Base-by-base conservation (phyloP, 495 filamentous ascomycete species). In the Penicillium silybi region DNA sequence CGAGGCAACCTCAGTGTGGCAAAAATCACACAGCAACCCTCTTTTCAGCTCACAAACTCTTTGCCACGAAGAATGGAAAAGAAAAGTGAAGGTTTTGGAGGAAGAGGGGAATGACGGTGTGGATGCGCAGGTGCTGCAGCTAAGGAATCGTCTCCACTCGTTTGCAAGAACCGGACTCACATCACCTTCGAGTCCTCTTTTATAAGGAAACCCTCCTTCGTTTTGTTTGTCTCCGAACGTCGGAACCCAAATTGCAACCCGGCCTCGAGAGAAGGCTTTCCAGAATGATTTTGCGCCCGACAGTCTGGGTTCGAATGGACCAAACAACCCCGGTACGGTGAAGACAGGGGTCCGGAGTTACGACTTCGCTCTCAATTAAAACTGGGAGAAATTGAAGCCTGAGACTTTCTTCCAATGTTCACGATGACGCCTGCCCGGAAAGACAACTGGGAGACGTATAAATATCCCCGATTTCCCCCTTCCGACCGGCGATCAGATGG, bases 51-150 rank as follows among this genome's bases (percentile, higher is more conserved):
- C 18, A 2, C 35, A 2, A 39, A 39, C 10, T 13, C 1, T 39
- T 39, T 16, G 37, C 37, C 37, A 39, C 37, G 37, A 16, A 42
- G 42, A 29, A 20, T 3, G 18, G 10, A 41, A 23, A 42, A 40
- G 17, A 47, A 35, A 53, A 44, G 39, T 27, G 53, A 44, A 42
- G 39, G 48, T 54, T 41, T 41, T 54, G 49, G 52, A 34, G 53
- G 22, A 52, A 52, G 49, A 58, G 47, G 54, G 48, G 57, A 69
- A 63, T 66, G 63, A 69, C 63, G 65, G 65, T 68, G 65, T 66
- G 63, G 54, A 67, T 64, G 54, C 29, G 29, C 53, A 51, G 49
- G 23, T 40, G 42, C 44, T 52, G 48, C 54, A 57, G 39, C 38
- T 46, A 26, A 44, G 20, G 19, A 20, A 10, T n/a, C 15, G 48